Evolutionary conservation across 768 basidiomycete genomes (phyloP).

Genomic region (Arthromyces matolae): DNA sequence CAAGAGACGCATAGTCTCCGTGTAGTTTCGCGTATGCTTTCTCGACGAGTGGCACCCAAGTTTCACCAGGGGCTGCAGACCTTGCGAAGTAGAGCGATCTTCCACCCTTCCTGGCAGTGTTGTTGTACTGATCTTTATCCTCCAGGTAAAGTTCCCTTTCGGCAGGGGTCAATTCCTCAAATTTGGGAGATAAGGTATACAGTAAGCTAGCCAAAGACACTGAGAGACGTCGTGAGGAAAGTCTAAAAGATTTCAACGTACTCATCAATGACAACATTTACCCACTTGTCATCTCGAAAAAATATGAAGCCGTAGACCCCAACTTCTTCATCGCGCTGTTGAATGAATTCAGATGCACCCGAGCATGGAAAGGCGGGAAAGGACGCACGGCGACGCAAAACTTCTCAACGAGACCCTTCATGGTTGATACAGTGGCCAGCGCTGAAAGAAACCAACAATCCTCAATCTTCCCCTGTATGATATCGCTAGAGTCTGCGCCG

Average conservation of each 20-base stretch:
- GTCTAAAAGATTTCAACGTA: conserved; percentile 22
- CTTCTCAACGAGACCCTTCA: conserved; percentile 46
- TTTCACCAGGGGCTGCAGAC: conserved; percentile 44
- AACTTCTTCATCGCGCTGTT: conserved; percentile 49
- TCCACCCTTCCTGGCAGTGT: conserved; percentile 42
- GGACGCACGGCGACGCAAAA: conserved; percentile 38
- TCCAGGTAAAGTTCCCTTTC: conserved; percentile 48
- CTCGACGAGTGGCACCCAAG: conserved; percentile 58
- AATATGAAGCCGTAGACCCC: conserved; percentile 61
- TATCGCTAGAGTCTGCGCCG: conserved; percentile 43
- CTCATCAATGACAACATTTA: conserved; percentile 56
- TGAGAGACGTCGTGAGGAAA: background rate
- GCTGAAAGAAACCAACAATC: conserved; percentile 59
- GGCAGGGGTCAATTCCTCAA: conserved; percentile 37
- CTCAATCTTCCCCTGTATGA: conserved; percentile 48
- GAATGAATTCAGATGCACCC: background rate
- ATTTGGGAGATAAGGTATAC: conserved; percentile 47
- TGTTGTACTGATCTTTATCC: conserved; percentile 44
- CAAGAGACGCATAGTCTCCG: conserved; percentile 39
- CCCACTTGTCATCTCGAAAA: conserved; percentile 48
- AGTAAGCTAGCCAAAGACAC: conserved; percentile 38
- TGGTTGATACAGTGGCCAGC: conserved; percentile 45
- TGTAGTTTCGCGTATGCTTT: conserved; percentile 58
- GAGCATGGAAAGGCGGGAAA: background rate
- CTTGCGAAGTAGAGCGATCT: conserved; percentile 50